Conservation (phyloP, 805 yeast genomes). For the Candida tibetensis region DNA sequence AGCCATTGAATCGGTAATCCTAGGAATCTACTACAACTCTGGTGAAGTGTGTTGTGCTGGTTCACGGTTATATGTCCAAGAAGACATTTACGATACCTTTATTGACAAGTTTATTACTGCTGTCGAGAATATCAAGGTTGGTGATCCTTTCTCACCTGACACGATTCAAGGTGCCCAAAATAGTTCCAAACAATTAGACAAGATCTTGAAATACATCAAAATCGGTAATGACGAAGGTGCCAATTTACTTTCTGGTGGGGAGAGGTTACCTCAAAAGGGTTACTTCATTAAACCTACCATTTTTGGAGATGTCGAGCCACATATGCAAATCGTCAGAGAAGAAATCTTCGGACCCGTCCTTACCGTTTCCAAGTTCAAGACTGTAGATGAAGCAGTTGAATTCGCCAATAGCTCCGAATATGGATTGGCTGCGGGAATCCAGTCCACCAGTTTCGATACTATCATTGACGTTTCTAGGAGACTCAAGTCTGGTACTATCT, state of each 20-base stretch:
- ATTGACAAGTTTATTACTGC: slow-evolving; percentile 47
- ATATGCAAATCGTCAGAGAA: slow-evolving; percentile 66
- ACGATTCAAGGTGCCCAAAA: slow-evolving; percentile 62
- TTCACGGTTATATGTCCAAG: slow-evolving; percentile 59
- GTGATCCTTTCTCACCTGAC: slow-evolving; percentile 47
- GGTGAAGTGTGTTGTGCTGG: slow-evolving; percentile 72
- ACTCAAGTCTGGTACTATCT: slow-evolving; percentile 42
- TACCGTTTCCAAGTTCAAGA: slow-evolving; percentile 57
- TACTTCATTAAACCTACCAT: slow-evolving; percentile 73
- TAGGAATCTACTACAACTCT: slow-evolving; percentile 60
- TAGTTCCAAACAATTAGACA: slow-evolving; percentile 53
- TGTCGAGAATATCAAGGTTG: slow-evolving; percentile 46
- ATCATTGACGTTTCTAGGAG: slow-evolving; percentile 63
- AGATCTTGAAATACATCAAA: slow-evolving; percentile 39
- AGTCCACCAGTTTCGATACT: slow-evolving; percentile 60
- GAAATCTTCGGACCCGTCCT: slow-evolving; percentile 90
- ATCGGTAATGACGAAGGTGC: slow-evolving; percentile 46
- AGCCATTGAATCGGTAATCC: slow-evolving; percentile 64
- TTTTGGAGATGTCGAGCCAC: slow-evolving; percentile 64
- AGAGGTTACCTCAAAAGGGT: slow-evolving; percentile 48
- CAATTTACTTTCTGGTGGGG: slow-evolving; percentile 39
- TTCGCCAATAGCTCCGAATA: slow-evolving; percentile 70
- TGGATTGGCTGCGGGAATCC: slow-evolving; percentile 81
- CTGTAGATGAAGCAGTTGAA: slow-evolving; percentile 64
- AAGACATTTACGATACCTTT: slow-evolving; percentile 53